A percentile compares a stretch with the other conserved stretches of the same genome.
phyloP scores from a whole-genome alignment of 805 yeast species.

The Scheffersomyces amazonensis region DNA sequence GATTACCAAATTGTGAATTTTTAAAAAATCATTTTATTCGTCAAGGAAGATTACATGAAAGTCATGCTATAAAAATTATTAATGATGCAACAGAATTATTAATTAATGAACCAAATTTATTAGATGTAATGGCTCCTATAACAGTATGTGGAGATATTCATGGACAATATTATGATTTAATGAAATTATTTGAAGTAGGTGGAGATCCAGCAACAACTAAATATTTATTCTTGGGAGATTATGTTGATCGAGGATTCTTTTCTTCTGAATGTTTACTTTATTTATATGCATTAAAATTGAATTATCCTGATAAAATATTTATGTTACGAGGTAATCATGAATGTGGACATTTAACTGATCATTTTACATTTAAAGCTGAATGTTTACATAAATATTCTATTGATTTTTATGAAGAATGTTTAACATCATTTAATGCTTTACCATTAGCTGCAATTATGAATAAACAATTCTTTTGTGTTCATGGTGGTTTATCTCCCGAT shows the following conservation, averaged over 20 bases:
- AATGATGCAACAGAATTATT: slow-evolving; percentile 62
- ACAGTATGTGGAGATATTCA: slow-evolving; percentile 98
- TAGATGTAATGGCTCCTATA: slow-evolving; percentile 85
- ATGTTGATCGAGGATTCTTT: slow-evolving; percentile 91
- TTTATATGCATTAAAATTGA: slow-evolving; percentile 75
- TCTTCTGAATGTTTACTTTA: slow-evolving; percentile 80
- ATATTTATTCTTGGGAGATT: slow-evolving; percentile 87
- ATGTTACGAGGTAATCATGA: slow-evolving; percentile 94
- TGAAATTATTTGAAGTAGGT: slow-evolving; percentile 90
- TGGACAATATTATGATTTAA: slow-evolving; percentile 88
- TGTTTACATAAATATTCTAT: slow-evolving; percentile 79
- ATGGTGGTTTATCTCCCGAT: slow-evolving; percentile 93
- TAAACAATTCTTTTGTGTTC: slow-evolving; percentile 91
- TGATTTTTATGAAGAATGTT: slow-evolving; percentile 66
- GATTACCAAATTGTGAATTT: slow-evolving; percentile 70
- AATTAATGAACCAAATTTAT: slow-evolving; percentile 70
- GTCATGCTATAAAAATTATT: slow-evolving; percentile 69
- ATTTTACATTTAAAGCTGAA: slow-evolving; percentile 89
- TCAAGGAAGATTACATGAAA: slow-evolving; percentile 77
- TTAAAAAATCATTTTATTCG: slow-evolving; percentile 68
- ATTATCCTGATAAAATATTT: slow-evolving; percentile 70
- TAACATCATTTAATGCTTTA: slow-evolving; percentile 76
- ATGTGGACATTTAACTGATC: slow-evolving; percentile 87
- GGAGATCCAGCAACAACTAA: slow-evolving; percentile 79
- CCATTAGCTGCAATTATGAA: slow-evolving; percentile 95